phyloP scores from a whole-genome alignment of 805 yeast species.

The Candida boleticola region DNA sequence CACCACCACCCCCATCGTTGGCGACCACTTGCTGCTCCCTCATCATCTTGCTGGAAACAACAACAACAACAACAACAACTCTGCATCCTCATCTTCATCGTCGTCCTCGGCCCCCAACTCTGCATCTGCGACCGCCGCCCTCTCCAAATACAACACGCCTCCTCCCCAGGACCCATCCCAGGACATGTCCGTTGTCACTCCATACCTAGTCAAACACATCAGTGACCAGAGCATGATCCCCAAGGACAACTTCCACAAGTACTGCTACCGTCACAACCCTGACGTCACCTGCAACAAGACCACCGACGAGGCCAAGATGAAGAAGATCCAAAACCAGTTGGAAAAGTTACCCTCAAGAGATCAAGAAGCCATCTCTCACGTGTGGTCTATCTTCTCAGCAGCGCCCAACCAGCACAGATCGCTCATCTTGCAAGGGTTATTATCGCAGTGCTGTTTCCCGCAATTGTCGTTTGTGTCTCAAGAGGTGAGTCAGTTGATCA shows the following conservation, averaged over 20 bases:
- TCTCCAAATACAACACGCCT: conserved; percentile 3
- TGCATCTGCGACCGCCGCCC: neutral
- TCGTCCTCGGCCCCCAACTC: neutral
- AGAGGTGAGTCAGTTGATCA: conserved; percentile 73
- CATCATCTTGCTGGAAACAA: neutral
- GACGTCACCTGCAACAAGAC: conserved; percentile 71
- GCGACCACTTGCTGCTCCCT: neutral
- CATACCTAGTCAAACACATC: conserved; percentile 40
- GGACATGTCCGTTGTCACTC: conserved; percentile 34
- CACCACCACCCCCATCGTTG: no score
- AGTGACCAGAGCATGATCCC: conserved; percentile 43
- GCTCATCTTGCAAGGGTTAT: conserved; percentile 75
- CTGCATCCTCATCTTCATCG: neutral
- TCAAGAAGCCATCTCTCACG: conserved; percentile 73
- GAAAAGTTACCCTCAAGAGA: conserved; percentile 66
- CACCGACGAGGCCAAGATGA: conserved; percentile 64
- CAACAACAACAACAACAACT: neutral
- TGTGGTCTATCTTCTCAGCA: conserved; percentile 80
- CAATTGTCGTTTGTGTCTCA: conserved; percentile 83
- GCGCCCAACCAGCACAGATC: conserved; percentile 70
- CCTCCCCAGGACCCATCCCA: conserved; percentile 9
- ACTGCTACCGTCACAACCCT: conserved; percentile 93
- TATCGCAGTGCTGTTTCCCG: conserved; percentile 92
- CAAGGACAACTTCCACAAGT: conserved; percentile 57
- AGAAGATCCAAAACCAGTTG: conserved; percentile 55